Percentiles rank a stretch among this genome's conserved stretches.
Evolutionary conservation across 768 basidiomycete genomes (phyloP).

Genomic region (Rhizopogon sp.): DNA sequence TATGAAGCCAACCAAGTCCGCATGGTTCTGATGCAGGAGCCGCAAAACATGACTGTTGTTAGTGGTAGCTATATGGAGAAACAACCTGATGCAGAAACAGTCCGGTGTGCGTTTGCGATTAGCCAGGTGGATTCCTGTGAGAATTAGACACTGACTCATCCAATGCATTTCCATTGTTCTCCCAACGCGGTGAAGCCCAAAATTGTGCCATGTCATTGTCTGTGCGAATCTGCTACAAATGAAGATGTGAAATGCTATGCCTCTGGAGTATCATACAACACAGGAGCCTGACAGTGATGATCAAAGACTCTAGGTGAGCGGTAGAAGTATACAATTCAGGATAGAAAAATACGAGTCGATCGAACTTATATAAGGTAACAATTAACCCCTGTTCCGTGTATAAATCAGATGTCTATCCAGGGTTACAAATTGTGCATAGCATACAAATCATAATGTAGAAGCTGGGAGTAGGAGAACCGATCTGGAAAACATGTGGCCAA

Average conservation of each 20-base stretch:
- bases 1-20: slow-evolving; percentile 24
- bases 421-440: background rate
- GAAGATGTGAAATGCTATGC: background rate
- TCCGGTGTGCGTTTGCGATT: slow-evolving; percentile 34
- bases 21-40: slow-evolving; percentile 42
- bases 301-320: background rate
- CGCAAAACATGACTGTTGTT: slow-evolving; percentile 17
- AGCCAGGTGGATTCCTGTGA: slow-evolving; percentile 30
- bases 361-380: background rate
- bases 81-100: slow-evolving; percentile 31
- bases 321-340: background rate
- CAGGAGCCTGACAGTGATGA: background rate
- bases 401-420: background rate
- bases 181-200: background rate
- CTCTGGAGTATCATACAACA: background rate
- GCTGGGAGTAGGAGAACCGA: background rate
- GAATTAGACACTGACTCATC: slow-evolving; percentile 23
- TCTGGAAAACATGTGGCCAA: slow-evolving; percentile 3
- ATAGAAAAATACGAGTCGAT: background rate
- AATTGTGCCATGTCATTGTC: background rate
- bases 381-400: background rate
- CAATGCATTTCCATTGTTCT: background rate
- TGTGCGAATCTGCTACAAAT: background rate
- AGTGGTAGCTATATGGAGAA: slow-evolving; percentile 40
- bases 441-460: slow-evolving; percentile 4